phyloP scores from a whole-genome alignment of 768 basidiomycete genomes.

The Phanerochaete sordida region DNA sequence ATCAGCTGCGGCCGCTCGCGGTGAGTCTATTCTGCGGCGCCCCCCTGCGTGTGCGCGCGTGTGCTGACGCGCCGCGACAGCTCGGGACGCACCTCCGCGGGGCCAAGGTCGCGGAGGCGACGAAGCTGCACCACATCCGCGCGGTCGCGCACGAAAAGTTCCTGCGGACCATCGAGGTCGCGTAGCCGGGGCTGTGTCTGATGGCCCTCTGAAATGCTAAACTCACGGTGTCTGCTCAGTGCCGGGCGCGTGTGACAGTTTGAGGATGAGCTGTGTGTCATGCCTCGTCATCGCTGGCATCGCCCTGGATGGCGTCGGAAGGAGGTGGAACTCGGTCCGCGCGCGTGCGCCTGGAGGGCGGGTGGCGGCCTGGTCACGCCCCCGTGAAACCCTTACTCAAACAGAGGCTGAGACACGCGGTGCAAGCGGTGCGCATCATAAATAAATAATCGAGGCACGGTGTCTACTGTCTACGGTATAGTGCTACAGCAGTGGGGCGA shows the following conservation, averaged over 20 bases:
- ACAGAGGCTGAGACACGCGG: neutral
- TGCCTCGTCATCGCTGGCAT: neutral
- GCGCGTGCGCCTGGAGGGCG: neutral
- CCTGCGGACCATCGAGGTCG: slow-evolving; percentile 46
- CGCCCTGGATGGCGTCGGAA: too few species aligned
- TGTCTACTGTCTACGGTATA: neutral
- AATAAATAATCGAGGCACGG: neutral
- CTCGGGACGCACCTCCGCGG: slow-evolving; percentile 42
- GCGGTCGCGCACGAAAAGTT: slow-evolving; percentile 64
- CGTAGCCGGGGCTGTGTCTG: neutral
- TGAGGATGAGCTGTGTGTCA: neutral
- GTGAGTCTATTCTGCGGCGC: slow-evolving; percentile 43
- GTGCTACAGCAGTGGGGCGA: neutral
- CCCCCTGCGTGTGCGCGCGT: neutral
- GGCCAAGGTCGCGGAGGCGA: slow-evolving; percentile 49
- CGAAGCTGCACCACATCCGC: slow-evolving; percentile 60
- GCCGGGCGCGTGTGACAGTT: neutral
- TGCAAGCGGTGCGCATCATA: neutral
- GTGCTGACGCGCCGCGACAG: slow-evolving; percentile 12
- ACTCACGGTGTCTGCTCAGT: neutral
- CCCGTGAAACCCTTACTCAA: neutral
- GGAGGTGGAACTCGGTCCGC: too few species aligned
- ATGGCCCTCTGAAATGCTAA: neutral
- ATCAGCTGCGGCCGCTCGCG: slow-evolving; percentile 55
- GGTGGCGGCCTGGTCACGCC: neutral